Conservation (phyloP, 163 green algal genomes). For the Scenedesmus sp. region DNA sequence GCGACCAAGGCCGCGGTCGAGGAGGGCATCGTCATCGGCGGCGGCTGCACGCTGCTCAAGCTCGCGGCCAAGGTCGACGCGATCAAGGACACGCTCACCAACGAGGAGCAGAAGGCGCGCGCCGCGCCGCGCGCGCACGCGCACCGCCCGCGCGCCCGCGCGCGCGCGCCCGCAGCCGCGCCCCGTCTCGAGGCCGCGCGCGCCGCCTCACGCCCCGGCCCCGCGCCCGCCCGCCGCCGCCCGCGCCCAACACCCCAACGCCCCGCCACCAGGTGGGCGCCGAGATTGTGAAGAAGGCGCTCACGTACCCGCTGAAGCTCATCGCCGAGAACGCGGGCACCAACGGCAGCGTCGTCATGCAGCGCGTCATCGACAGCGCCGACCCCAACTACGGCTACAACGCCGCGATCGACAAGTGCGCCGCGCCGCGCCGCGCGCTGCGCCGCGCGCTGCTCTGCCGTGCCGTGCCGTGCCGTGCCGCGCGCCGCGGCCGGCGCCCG, state of each 20-base stretch:
- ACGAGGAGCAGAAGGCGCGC: conserved; percentile 86
- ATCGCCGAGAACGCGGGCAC: conserved; percentile 97
- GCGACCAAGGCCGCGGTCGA: conserved; percentile 98
- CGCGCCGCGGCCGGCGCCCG: too few relatives aligned
- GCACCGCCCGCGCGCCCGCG: too few relatives aligned
- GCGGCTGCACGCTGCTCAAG: conserved; percentile 96
- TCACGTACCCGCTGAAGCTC: conserved; percentile 95
- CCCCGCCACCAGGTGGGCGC: conserved; percentile 74
- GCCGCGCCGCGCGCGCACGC: too few relatives aligned
- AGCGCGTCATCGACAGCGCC: conserved; percentile 78
- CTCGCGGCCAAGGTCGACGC: conserved; percentile 77
- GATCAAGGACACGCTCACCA: conserved; percentile 81
- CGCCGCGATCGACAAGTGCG: conserved; percentile 82
- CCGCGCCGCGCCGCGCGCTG: too few relatives aligned
- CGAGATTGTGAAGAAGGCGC: conserved; percentile 96
- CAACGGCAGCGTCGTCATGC: conserved; percentile 97
- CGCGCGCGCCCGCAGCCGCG: too few relatives aligned
- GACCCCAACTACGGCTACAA: conserved; percentile 91
- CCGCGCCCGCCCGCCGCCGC: too few relatives aligned
- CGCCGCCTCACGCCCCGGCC: too few relatives aligned
- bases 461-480: too few relatives aligned
- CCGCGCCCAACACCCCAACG: background rate
- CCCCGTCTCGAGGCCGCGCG: too few relatives aligned
- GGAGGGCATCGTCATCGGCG: conserved; percentile 99
- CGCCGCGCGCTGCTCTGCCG: conserved; percentile 56